These are phyloP conservation scores for Acer yangbiense DNA, from an alignment of 345 rosid genomes.

Conservation along the genomic window DNA sequence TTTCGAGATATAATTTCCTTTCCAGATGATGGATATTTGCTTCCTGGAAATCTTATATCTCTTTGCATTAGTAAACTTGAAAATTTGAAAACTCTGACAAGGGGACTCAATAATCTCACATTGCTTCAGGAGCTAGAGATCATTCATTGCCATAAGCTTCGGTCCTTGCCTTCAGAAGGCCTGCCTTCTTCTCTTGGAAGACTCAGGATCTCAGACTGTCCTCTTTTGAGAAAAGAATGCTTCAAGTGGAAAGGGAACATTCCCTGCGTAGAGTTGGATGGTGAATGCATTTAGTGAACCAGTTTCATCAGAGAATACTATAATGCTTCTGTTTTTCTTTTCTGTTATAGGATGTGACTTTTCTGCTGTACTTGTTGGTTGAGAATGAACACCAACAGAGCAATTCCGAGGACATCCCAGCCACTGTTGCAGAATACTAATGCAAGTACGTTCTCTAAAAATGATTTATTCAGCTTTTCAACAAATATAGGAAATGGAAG, in stretches of 20 bases:
- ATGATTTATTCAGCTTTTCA: no score
- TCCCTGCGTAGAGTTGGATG: constrained; percentile 23
- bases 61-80: background rate
- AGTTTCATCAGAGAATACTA: background rate
- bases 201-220: constrained; percentile 23
- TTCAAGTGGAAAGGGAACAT: constrained; percentile 23
- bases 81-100: constrained; percentile 13
- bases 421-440: no score
- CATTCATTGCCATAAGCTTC: constrained; percentile 19
- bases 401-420: no score
- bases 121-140: constrained; percentile 22
- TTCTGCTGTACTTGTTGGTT: no score
- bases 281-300: background rate
- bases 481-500: no score
- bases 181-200: constrained; percentile 22
- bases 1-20: background rate
- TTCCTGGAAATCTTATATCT: constrained; percentile 17
- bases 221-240: constrained; percentile 14
- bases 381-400: no score
- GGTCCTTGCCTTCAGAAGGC: constrained; percentile 20
- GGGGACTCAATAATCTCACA: constrained; percentile 21
- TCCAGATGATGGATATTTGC: constrained; percentile 12
- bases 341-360: no score
- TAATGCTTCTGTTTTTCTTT: background rate
- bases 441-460: no score